Base-by-base conservation (phyloP, 1,139 yeast species). In the Candida sanyaensis region DNA sequence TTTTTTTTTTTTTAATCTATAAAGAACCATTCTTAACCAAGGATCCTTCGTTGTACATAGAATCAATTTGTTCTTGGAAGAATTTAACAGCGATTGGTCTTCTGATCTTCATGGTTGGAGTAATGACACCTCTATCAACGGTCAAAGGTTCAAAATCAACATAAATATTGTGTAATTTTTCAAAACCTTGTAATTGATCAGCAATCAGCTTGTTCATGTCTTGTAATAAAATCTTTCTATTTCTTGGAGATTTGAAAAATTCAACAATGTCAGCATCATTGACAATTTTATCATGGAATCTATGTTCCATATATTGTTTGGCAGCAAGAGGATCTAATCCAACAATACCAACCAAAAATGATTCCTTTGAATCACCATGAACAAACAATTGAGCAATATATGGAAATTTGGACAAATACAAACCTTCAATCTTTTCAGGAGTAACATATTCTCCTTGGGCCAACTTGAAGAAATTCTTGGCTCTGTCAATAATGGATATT, bases 81-180 rank as follows among this genome's bases (percentile, higher is more conserved):
- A 68, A 70, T 57, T 76, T 77, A 33, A 75, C 68, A 9, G 89
- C 88, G 39, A 75, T 69, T 6, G 80, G 77, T 57, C 96, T 73
- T 68, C 83, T 86, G 53, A 86, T 77, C 68, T 88, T 88, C 61
- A 87, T 67, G 2, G 96, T 87, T 40, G 95, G 95, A 4, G 96
- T 88, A 39, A 87, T 66, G 11, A 83, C 80, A 45, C 83, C 85
- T 50, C 82, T 80, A 42, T 80, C 86, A 30, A 81, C 66, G 29
- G 77, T 82, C 62, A 88, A 77, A 2, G 95, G 92, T 53, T 87
- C 93, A 44, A 86, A 62, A 34, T 73, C 83, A 45, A 86, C 71
- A 39, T 65, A 64, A 24, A 84, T 63, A 57, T 88, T 87, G 64
- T 84, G 86, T 44, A 88, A 54, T 62, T 78, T 81, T 62, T 88